Percentiles rank a stretch among this genome's conserved stretches.
These are phyloP conservation scores for Neurospora tetrasperma DNA, from an alignment of 495 filamentous ascomycete genomes.

Conservation along the genomic window DNA sequence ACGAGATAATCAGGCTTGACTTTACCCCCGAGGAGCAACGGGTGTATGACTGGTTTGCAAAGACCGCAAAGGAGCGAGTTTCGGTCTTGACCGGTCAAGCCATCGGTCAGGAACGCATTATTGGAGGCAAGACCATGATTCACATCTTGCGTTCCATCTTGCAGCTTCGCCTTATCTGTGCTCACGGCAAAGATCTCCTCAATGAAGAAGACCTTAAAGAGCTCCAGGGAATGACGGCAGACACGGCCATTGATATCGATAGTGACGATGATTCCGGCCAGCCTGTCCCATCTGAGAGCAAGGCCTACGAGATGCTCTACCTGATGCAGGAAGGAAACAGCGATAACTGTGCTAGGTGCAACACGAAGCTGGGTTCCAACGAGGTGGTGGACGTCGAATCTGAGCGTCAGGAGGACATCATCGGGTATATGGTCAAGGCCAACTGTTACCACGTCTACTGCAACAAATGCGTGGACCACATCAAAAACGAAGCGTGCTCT, in stretches of 20 bases:
- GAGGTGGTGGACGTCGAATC: constrained; percentile 42
- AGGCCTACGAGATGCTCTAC: constrained; percentile 72
- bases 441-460: constrained; percentile 80
- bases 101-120: constrained; percentile 42
- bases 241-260: constrained; percentile 79
- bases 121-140: constrained; percentile 76
- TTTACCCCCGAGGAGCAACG: constrained; percentile 40
- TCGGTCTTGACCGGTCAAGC: constrained; percentile 37
- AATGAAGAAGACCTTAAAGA: constrained; percentile 68
- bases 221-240: constrained; percentile 64
- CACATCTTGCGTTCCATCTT: constrained; percentile 85
- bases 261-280: constrained; percentile 55
- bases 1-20: constrained; percentile 57
- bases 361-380: constrained; percentile 45
- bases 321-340: constrained; percentile 68
- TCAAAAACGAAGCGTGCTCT: constrained; percentile 28
- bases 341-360: constrained; percentile 61
- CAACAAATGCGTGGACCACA: constrained; percentile 51
- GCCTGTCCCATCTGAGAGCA: constrained; percentile 44
- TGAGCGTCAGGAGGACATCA: constrained; percentile 49
- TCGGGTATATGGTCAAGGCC: constrained; percentile 57
- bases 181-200: constrained; percentile 82
- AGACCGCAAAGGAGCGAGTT: constrained; percentile 42
- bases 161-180: constrained; percentile 80
- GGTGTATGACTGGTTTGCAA: constrained; percentile 46